Evolutionary conservation across 306 rosid species (phyloP).

Genomic region (Begonia loranthoides): DNA sequence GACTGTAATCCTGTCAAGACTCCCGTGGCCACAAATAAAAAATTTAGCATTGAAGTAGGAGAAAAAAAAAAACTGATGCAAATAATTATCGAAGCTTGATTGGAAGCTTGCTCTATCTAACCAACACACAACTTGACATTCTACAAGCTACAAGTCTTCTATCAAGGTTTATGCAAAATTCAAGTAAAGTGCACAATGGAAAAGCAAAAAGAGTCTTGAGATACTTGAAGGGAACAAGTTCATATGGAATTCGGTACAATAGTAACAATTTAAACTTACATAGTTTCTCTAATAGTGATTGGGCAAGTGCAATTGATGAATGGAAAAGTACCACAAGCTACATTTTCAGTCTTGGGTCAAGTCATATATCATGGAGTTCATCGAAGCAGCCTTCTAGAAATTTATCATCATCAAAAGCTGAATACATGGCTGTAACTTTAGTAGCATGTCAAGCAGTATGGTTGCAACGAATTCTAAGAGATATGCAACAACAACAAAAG

Average conservation of each 20-base stretch:
- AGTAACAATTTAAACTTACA: background rate
- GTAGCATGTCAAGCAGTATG: background rate
- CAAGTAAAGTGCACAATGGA: too few relatives aligned
- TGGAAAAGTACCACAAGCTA: background rate
- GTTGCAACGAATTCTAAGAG: background rate
- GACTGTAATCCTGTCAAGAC: too few relatives aligned
- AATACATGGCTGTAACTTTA: background rate
- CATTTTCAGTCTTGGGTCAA: background rate
- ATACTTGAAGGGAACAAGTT: background rate
- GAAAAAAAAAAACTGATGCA: too few relatives aligned
- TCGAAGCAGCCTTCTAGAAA: background rate
- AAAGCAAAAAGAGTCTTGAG: background rate
- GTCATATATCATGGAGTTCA: background rate
- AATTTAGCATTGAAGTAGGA: too few relatives aligned
- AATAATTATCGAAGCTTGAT: too few relatives aligned
- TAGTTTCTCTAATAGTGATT: constrained; percentile 1
- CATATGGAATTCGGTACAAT: background rate
- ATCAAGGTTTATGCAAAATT: too few relatives aligned
- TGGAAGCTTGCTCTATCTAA: too few relatives aligned
- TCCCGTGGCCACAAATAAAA: too few relatives aligned
- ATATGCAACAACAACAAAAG: too few relatives aligned
- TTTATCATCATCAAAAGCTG: background rate
- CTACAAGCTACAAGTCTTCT: too few relatives aligned
- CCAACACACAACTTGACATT: too few relatives aligned
- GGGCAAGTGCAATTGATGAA: constrained; percentile 1